phyloP scores from a whole-genome alignment of 2,329 filamentous ascomycete species.

The Colletotrichum tanaceti region DNA sequence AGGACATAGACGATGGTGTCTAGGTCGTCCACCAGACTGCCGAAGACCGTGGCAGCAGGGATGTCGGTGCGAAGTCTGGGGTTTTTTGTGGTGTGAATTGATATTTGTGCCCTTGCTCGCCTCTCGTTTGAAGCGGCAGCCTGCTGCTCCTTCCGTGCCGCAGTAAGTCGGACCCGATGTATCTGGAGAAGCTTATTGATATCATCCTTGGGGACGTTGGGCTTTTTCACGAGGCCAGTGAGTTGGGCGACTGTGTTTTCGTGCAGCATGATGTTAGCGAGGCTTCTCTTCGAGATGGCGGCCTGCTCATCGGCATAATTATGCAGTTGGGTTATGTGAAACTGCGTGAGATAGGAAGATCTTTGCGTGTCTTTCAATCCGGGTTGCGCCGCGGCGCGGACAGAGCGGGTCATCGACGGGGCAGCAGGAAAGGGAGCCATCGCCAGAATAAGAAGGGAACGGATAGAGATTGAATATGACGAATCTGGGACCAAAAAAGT shows the following conservation, averaged over 20 bases:
- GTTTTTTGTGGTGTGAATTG: background rate
- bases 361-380: background rate
- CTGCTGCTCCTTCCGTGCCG: background rate
- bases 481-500: background rate
- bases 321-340: background rate
- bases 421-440: background rate
- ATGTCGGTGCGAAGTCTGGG: background rate
- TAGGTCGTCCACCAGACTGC: background rate
- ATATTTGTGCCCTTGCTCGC: background rate
- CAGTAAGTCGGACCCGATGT: background rate
- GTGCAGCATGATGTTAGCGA: background rate
- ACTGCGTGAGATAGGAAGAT: background rate
- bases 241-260: background rate
- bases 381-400: background rate
- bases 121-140: background rate
- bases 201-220: background rate
- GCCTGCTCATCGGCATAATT: background rate
- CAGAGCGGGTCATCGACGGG: background rate
- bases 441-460: too few species aligned
- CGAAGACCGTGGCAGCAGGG: background rate
- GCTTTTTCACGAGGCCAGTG: background rate
- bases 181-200: background rate
- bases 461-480: too few species aligned
- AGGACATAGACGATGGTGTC: background rate
- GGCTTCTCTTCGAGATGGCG: too few species aligned